Evolutionary conservation across 345 rosid species (phyloP).

Genomic region (Populus davidiana): DNA sequence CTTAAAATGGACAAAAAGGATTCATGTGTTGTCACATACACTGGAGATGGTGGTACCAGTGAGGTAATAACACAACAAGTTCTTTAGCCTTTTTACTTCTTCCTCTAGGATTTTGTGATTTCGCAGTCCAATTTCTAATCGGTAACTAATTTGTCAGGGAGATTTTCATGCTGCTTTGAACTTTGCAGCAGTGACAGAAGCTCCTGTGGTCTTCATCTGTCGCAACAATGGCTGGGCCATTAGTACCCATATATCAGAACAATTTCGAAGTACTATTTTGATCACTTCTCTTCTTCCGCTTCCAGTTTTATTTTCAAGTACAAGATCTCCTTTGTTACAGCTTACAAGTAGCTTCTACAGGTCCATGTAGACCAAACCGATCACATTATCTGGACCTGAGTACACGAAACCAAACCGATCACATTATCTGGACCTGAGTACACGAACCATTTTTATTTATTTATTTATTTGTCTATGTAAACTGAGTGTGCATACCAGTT

Average conservation of each 20-base stretch:
- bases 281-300: background rate
- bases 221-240: conserved; percentile 94
- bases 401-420: background rate
- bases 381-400: background rate
- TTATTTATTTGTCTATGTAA: background rate
- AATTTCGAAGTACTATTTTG: conserved; percentile 64
- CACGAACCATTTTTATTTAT: background rate
- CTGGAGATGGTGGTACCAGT: conserved; percentile 83
- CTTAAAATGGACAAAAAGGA: conserved; percentile 71
- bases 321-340: background rate
- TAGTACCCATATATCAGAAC: conserved; percentile 75
- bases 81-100: background rate
- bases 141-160: conserved; percentile 45
- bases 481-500: background rate
- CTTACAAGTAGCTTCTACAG: background rate
- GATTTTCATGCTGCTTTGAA: conserved; percentile 78
- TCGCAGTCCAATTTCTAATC: conserved; percentile 6
- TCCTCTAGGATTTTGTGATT: background rate
- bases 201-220: conserved; percentile 77
- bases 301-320: background rate
- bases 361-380: background rate
- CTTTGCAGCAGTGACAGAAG: conserved; percentile 75
- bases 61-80: conserved; percentile 41
- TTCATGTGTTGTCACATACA: conserved; percentile 69
- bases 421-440: background rate